Base-by-base conservation (phyloP, 2,329 filamentous ascomycete species). In the Sclerotiophoma versabilis region DNA sequence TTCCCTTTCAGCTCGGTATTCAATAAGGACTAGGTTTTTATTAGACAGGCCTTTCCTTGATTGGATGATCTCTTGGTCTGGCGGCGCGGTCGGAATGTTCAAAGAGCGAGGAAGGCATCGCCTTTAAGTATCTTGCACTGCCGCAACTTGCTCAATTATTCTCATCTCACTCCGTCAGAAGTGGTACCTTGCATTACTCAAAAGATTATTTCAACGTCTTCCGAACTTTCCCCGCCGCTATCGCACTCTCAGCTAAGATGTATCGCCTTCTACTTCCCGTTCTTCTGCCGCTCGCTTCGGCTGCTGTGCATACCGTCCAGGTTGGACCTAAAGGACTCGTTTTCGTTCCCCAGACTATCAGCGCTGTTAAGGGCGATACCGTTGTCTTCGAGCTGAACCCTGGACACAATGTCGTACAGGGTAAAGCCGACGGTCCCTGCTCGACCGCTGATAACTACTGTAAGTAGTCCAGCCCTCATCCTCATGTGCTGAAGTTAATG, bases 311-410 rank as follows among this genome's bases (percentile, higher is more conserved):
- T 27, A 57, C 30, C 14, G 49, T 67, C 25, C 29, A 58, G n/a
- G 64, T 67, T 11, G 64, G 64, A 11, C 19, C 46, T 2, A 14
- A 25, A 2, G 49, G 37, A 14, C 46, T 56, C 12, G 19, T 5
- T 8, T 64, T 66, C 34, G 38, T 12, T 2, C 63, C 63, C 4
- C n/a, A 52, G 22, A 58, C 51, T 8, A 37, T 63, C 19, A 57
- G 44, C n/a, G 58, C 61, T 19, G 37, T 33, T 8, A 17, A 22
- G 5, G 63, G 59, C 30, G 64, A 68, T 38, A 57, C 47, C 3
- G 41, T 68, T 9, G 42, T 64, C 39, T 66, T 63, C 44, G 32
- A 60, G 15, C 43, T 67, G 9, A 53, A 49, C 32, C 42, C 53
- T 9, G 15, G 34, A 9, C 63, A 67, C 33, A 47, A 64, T 47